Conservation (phyloP, 768 basidiomycete genomes). For the Agaricus bisporus region DNA sequence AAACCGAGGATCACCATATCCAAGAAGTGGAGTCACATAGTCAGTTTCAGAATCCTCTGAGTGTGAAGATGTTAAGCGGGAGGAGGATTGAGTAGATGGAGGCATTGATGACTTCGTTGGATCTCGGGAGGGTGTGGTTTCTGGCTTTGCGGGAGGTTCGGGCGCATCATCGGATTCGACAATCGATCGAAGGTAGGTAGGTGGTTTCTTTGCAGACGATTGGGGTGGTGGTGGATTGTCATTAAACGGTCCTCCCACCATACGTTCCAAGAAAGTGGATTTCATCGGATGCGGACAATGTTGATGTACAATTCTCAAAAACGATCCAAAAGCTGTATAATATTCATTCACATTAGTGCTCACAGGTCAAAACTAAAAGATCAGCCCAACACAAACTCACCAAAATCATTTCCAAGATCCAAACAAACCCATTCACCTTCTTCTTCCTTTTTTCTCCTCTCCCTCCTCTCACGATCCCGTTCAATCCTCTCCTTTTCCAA, state of each 20-base stretch:
- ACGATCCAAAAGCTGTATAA: slow-evolving; percentile 3
- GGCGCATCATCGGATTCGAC: neutral
- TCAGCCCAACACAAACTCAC: slow-evolving; percentile 18
- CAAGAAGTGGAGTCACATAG: slow-evolving; percentile 13
- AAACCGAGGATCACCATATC: slow-evolving; percentile 4
- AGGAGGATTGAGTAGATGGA: slow-evolving; percentile 1
- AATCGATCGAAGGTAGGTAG: neutral
- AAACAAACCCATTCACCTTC: slow-evolving; percentile 46
- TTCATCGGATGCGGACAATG: slow-evolving; percentile 47
- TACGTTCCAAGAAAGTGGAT: slow-evolving; percentile 13
- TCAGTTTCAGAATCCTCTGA: slow-evolving; percentile 12
- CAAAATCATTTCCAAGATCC: slow-evolving; percentile 43
- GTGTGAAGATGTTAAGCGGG: slow-evolving; percentile 2
- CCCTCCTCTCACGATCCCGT: slow-evolving; percentile 5
- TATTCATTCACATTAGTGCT: neutral
- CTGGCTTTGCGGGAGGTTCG: neutral
- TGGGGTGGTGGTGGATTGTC: slow-evolving; percentile 3
- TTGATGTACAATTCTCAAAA: slow-evolving; percentile 35
- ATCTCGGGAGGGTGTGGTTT: neutral
- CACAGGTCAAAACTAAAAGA: neutral
- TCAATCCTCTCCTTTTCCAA: slow-evolving; percentile 2
- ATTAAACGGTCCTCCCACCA: neutral
- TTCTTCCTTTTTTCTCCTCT: slow-evolving; percentile 18
- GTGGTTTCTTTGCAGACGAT: neutral
- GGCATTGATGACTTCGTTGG: neutral